These are phyloP conservation scores for Papiliotrema terrestris DNA, from an alignment of 1,284 basidiomycete genomes.

Conservation along the genomic window DNA sequence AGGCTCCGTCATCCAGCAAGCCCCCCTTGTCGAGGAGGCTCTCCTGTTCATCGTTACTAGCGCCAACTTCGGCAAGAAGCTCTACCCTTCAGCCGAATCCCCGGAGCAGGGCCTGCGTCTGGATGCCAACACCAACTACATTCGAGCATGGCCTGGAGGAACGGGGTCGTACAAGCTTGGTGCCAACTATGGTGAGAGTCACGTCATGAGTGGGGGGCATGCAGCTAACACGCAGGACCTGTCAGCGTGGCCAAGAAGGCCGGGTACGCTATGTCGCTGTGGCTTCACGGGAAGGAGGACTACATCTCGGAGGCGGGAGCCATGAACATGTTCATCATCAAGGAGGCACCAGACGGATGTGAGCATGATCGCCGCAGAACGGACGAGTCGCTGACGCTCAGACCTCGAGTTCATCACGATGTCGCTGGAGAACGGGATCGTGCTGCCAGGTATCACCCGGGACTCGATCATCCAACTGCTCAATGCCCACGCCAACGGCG, in stretches of 20 bases:
- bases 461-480: slow-evolving; percentile 41
- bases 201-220: too few species aligned
- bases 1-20: slow-evolving; percentile 45
- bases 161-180: slow-evolving; percentile 45
- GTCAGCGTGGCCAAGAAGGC: slow-evolving; percentile 43
- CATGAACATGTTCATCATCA: slow-evolving; percentile 46
- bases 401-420: slow-evolving; percentile 45
- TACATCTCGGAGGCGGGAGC: slow-evolving; percentile 45
- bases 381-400: slow-evolving; percentile 4
- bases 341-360: slow-evolving; percentile 40
- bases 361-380: slow-evolving; percentile 6
- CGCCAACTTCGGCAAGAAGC: slow-evolving; percentile 39
- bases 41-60: slow-evolving; percentile 42
- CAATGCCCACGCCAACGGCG: slow-evolving; percentile 33
- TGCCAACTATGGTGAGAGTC: slow-evolving; percentile 42
- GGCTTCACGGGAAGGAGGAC: slow-evolving; percentile 44
- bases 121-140: slow-evolving; percentile 41
- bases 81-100: slow-evolving; percentile 33
- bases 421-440: slow-evolving; percentile 44
- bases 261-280: slow-evolving; percentile 45
- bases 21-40: slow-evolving; percentile 40
- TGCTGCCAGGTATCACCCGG: slow-evolving; percentile 46
- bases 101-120: slow-evolving; percentile 32
- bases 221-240: slow-evolving; percentile 23
- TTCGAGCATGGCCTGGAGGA: slow-evolving; percentile 47